These are phyloP conservation scores for Eremothecium cymbalariae DNA, from an alignment of 1,139 yeast genomes.

Conservation along the genomic window DNA sequence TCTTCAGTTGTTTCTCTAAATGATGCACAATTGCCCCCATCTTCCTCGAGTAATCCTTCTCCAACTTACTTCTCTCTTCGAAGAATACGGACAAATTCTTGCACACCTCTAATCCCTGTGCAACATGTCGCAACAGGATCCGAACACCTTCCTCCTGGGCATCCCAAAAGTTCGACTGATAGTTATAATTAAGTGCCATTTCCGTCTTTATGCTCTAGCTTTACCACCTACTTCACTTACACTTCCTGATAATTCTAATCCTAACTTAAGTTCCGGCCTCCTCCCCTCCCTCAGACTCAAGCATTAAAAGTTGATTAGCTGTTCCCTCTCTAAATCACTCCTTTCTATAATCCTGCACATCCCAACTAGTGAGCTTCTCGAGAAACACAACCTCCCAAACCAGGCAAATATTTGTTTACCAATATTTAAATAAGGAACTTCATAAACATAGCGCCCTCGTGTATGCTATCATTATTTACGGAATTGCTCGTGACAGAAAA, in stretches of 20 bases:
- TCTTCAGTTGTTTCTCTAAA: conserved; percentile 17
- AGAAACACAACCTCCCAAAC: too few relatives aligned
- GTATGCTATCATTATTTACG: too few relatives aligned
- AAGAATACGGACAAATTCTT: conserved; percentile 23
- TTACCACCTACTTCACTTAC: conserved; percentile 3
- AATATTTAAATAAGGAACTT: too few relatives aligned
- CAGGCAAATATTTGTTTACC: too few relatives aligned
- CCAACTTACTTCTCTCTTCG: conserved; percentile 26
- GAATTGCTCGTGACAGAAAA: too few relatives aligned
- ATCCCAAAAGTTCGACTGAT: conserved; percentile 31
- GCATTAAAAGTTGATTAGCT: too few relatives aligned
- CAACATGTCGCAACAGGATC: conserved; percentile 24
- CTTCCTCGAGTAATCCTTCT: conserved; percentile 30
- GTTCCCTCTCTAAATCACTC: too few relatives aligned
- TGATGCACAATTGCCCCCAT: conserved; percentile 27
- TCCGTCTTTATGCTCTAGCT: too few relatives aligned
- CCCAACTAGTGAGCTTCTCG: too few relatives aligned
- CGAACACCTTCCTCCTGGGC: conserved; percentile 29
- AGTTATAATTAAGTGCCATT: conserved; percentile 20
- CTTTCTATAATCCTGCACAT: too few relatives aligned
- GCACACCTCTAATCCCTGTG: conserved; percentile 25
- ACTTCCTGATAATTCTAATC: background rate
- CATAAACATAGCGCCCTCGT: too few relatives aligned
- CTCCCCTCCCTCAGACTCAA: too few relatives aligned
- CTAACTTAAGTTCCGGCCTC: background rate